Evolutionary conservation across 768 basidiomycete species (phyloP).

Genomic region (Fistulinella prunicolor): DNA sequence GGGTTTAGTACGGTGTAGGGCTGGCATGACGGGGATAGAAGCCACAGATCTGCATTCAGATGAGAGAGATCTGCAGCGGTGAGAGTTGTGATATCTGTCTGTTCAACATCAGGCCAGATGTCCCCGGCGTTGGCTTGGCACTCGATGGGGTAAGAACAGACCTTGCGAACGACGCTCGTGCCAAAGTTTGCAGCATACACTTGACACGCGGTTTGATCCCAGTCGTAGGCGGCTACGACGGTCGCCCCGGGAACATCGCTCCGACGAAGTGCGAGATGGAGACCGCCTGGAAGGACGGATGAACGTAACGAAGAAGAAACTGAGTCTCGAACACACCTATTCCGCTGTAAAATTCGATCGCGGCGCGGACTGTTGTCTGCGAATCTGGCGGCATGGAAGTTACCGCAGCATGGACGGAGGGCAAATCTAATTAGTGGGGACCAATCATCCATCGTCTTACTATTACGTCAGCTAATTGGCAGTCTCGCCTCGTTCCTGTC

Average conservation of each 20-base stretch:
- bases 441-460: constrained; percentile 14
- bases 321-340: constrained; percentile 51
- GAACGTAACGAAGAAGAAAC: neutral
- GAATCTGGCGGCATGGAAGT: constrained; percentile 5
- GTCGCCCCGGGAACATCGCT: constrained; percentile 42
- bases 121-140: no score
- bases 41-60: constrained; percentile 63
- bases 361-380: constrained; percentile 15
- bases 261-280: constrained; percentile 63
- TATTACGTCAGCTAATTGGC: constrained; percentile 24
- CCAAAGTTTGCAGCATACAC: constrained; percentile 68
- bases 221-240: constrained; percentile 73
- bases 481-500: constrained; percentile 14
- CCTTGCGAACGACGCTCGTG: constrained; percentile 40
- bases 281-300: constrained; percentile 49
- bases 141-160: constrained; percentile 1
- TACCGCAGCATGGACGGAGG: neutral
- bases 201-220: constrained; percentile 72
- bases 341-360: constrained; percentile 75
- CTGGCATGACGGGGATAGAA: constrained; percentile 80
- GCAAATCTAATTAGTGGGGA: constrained; percentile 1
- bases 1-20: constrained; percentile 82
- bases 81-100: constrained; percentile 64
- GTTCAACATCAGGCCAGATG: constrained; percentile 4
- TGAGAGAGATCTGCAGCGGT: constrained; percentile 44